Evolutionary conservation across 805 yeast species (phyloP), one percentile per base, ranked within the genome.

Genomic region (Candida insectorum): DNA sequence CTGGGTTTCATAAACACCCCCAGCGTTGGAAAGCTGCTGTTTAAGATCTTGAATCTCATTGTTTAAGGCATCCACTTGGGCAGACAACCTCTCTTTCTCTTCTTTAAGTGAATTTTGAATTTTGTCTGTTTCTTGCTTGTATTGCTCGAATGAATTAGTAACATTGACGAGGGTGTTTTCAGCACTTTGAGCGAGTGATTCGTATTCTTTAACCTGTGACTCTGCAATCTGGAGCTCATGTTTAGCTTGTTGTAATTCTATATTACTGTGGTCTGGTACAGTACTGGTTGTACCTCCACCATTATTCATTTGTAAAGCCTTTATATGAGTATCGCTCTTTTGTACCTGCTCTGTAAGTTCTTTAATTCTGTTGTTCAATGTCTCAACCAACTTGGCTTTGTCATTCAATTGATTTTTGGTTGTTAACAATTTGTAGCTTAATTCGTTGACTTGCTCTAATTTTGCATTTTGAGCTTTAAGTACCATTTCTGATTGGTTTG

Each of bases 141-240:
- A 58, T n/a, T 51, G 47, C 18, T 64, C 85, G 50, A 72, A 81
- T 1, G 80, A 63, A 14, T 62, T 60, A 18, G 75, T 77, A 39
- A 85, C 62, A 28, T 69, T 64, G 24, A 61, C 56, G 24, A 85
- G 62, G 4, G 88, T 77, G 33, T 73, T 75, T 49, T 85, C 94
- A 3, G 86, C 76, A 10, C 83, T 76, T 32, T 59, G 58, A 0
- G 88, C 79, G 25, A 85, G 69, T n/a, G 62, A 63, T 36, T 79
- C 75, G 51, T 80, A 74, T 44, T 81, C 79, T n/a, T 67, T 67
- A 7, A 75, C 69, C 46, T 72, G 77, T n/a, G 71, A 62, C 43
- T 74, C 73, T 1, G 85, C 75, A 11, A 73, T 60, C 15, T 68
- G 72, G 35, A 82, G 65, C 35, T 81, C 85, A 28, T 36, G 39